phyloP scores from a whole-genome alignment of 768 basidiomycete genomes.

The Mycena chlorophos region DNA sequence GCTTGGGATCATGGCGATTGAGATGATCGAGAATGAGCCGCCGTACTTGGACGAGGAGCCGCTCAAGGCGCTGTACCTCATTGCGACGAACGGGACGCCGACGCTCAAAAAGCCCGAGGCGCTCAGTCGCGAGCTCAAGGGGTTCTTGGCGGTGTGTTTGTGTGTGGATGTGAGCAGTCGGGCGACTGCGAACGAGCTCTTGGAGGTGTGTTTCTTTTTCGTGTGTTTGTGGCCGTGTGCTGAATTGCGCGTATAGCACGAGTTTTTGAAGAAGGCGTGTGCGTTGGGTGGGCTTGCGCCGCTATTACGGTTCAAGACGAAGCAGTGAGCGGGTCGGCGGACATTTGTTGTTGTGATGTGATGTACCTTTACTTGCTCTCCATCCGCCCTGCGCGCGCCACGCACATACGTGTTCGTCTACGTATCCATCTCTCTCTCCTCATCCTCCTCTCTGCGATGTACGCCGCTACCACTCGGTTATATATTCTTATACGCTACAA shows the following conservation, averaged over 20 bases:
- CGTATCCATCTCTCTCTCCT: slow-evolving; percentile 6
- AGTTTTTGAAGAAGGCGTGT: slow-evolving; percentile 91
- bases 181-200: slow-evolving; percentile 83
- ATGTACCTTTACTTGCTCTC: no score
- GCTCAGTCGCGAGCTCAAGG: slow-evolving; percentile 89
- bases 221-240: slow-evolving; percentile 2
- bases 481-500: slow-evolving; percentile 18
- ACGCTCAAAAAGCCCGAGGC: slow-evolving; percentile 95
- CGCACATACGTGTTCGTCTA: no score
- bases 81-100: slow-evolving; percentile 97
- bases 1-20: slow-evolving; percentile 96
- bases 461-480: no score
- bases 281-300: slow-evolving; percentile 80
- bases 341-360: no score
- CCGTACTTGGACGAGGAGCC: slow-evolving; percentile 96
- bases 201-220: slow-evolving; percentile 58
- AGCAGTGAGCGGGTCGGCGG: slow-evolving; percentile 47
- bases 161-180: slow-evolving; percentile 95
- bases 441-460: slow-evolving; percentile 6
- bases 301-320: slow-evolving; percentile 76
- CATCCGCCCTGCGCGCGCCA: no score
- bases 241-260: slow-evolving; percentile 61
- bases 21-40: slow-evolving; percentile 98
- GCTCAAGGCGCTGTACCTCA: slow-evolving; percentile 89
- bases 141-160: slow-evolving; percentile 95